A percentile compares a stretch with the other conserved stretches of the same genome.
Conservation (phyloP, 331 rosid genomes). For the Phaseolus coccineus region DNA sequence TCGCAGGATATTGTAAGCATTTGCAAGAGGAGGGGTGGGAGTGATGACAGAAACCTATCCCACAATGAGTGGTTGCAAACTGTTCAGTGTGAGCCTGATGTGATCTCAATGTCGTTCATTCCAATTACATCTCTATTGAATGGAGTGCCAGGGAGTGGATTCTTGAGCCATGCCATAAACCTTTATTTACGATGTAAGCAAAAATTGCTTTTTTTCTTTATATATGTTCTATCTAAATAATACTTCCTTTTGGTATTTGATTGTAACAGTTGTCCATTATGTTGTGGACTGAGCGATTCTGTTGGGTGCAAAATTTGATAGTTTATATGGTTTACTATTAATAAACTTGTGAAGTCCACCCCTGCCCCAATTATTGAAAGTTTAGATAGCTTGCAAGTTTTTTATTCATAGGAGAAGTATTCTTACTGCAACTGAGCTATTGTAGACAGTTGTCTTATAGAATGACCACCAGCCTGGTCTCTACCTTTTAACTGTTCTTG, state of each 20-base stretch:
- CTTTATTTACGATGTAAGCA: conserved; percentile 94
- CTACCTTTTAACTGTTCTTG: background rate
- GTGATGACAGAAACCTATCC: conserved; percentile 57
- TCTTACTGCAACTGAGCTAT: background rate
- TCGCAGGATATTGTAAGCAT: conserved; percentile 77
- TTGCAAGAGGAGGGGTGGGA: conserved; percentile 92
- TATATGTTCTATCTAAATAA: conserved; percentile 25
- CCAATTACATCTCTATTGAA: conserved; percentile 90
- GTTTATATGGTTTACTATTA: background rate
- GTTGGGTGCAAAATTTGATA: background rate
- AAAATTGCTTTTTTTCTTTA: conserved; percentile 39
- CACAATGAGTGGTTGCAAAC: conserved; percentile 90
- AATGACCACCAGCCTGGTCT: background rate
- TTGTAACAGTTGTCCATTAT: conserved; percentile 22
- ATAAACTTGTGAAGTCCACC: background rate
- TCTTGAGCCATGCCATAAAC: conserved; percentile 97
- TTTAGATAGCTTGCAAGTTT: background rate
- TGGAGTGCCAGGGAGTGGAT: conserved; percentile 98
- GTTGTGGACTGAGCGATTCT: conserved; percentile 2
- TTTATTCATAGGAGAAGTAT: background rate
- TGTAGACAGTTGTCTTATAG: background rate
- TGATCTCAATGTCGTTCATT: conserved; percentile 92
- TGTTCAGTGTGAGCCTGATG: conserved; percentile 91
- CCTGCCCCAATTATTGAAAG: background rate
- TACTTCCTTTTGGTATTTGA: conserved; percentile 6